Evolutionary conservation across 2,329 filamentous ascomycete species (phyloP).

Genomic region (Blastomyces gilchristii): DNA sequence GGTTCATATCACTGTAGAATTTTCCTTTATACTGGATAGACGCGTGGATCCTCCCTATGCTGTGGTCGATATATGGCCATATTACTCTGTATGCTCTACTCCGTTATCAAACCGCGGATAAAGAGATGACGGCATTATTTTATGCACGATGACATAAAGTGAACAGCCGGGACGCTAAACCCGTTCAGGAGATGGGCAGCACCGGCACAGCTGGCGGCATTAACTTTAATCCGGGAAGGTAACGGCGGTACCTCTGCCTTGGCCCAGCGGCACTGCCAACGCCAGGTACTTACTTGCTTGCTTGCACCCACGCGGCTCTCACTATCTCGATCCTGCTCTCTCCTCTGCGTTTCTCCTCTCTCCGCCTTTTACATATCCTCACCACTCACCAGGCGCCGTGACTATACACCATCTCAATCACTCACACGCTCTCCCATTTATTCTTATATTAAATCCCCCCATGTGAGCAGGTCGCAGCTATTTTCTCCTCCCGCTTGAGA

Average conservation of each 20-base stretch:
- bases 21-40: not conserved
- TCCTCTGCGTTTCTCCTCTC: not conserved
- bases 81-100: too few species aligned
- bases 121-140: not conserved
- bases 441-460: not conserved
- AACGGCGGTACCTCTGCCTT: not conserved
- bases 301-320: too few species aligned
- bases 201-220: not conserved
- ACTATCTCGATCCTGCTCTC: too few species aligned
- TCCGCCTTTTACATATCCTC: not conserved
- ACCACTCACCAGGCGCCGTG: too few species aligned
- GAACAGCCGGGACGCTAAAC: not conserved
- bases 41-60: not conserved
- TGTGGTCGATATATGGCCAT: too few species aligned
- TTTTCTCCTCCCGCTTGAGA: not conserved
- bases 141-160: not conserved
- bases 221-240: not conserved
- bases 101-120: not conserved
- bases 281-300: not conserved
- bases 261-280: not conserved
- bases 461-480: not conserved
- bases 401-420: too few species aligned
- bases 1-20: not conserved
- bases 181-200: not conserved
- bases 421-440: not conserved